Percentiles rank a stretch among this genome's conserved stretches.
Evolutionary conservation across 805 yeast genomes (phyloP).

Genomic region (Metschnikowia peoriensis): DNA sequence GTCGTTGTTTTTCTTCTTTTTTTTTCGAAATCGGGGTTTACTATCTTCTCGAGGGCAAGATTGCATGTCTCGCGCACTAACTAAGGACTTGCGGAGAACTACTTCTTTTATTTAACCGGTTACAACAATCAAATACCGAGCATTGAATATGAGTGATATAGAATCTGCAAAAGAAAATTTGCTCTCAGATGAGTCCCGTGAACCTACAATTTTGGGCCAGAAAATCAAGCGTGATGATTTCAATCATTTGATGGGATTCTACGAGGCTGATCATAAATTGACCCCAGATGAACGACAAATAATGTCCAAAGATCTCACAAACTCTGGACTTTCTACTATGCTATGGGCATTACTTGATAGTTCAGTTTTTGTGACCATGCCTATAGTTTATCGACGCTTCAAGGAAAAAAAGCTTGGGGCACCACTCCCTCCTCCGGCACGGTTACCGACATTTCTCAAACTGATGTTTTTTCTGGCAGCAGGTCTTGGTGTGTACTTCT

Average conservation of each 20-base stretch:
- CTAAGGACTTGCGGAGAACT: neutral
- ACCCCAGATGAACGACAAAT: constrained; percentile 41
- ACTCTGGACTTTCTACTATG: constrained; percentile 34
- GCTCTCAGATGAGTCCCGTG: neutral
- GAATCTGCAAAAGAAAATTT: neutral
- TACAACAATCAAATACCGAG: neutral
- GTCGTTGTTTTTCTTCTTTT: neutral
- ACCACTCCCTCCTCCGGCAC: constrained; percentile 30
- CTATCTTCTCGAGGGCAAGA: too few relatives aligned
- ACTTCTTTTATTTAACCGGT: too few relatives aligned
- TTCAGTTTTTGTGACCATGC: constrained; percentile 40
- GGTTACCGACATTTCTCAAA: constrained; percentile 29
- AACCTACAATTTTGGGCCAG: constrained; percentile 14
- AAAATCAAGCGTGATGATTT: constrained; percentile 34
- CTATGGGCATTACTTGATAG: constrained; percentile 42
- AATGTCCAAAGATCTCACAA: constrained; percentile 37
- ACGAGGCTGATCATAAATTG: constrained; percentile 47
- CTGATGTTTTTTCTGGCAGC: constrained; percentile 29
- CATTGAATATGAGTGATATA: constrained; percentile 1
- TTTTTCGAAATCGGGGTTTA: too few relatives aligned
- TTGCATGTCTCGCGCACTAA: neutral
- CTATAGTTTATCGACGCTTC: constrained; percentile 29
- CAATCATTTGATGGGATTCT: constrained; percentile 42
- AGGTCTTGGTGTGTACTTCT: constrained; percentile 29
- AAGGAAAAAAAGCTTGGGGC: constrained; percentile 7